These are phyloP conservation scores for Zygnema circumcarinatum DNA, from an alignment of 139 green algal genomes.

Conservation along the genomic window DNA sequence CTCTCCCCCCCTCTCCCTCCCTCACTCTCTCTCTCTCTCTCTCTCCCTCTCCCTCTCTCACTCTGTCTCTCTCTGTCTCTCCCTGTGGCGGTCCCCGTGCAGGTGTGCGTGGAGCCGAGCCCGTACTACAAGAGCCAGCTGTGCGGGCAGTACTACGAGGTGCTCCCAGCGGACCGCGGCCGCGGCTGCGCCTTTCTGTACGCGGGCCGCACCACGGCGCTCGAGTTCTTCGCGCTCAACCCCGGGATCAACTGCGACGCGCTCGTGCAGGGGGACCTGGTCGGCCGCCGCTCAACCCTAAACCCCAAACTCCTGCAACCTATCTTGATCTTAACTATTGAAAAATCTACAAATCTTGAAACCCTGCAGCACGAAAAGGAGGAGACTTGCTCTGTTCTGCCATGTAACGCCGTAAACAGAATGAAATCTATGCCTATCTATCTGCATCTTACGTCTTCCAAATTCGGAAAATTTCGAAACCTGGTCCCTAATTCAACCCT, in stretches of 20 bases:
- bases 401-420: no score
- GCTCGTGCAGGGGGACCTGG: neutral
- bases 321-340: no score
- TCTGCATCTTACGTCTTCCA: no score
- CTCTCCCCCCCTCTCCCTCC: conserved; percentile 3
- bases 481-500: no score
- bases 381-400: no score
- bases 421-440: no score
- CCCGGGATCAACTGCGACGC: neutral
- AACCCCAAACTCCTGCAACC: no score
- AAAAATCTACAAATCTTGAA: no score
- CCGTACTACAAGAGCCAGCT: neutral
- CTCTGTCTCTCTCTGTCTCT: neutral
- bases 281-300: no score
- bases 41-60: neutral
- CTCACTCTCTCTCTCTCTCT: neutral
- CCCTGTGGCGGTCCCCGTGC: neutral
- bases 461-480: no score
- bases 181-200: neutral
- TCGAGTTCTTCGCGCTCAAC: neutral
- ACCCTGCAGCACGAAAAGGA: no score
- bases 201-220: neutral
- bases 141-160: neutral
- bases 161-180: neutral
- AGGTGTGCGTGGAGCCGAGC: neutral